A percentile compares a stretch with the other conserved stretches of the same genome.
Evolutionary conservation across 1,139 yeast genomes (phyloP).

Genomic region (Candida sp.): DNA sequence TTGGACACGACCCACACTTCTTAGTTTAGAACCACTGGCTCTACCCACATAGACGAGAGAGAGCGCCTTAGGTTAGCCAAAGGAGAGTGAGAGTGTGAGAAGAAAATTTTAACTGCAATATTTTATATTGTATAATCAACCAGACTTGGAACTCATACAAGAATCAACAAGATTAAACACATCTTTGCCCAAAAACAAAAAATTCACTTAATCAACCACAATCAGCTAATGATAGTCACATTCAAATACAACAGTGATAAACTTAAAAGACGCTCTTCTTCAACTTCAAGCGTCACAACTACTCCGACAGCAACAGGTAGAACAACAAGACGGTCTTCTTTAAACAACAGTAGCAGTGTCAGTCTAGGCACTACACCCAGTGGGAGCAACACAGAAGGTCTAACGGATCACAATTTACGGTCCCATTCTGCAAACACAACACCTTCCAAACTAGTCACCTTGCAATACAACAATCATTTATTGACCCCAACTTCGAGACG

Average conservation of each 20-base stretch:
- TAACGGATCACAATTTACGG: neutral
- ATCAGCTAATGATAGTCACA: slow-evolving; percentile 13
- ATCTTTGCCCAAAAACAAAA: neutral
- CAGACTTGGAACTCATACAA: neutral
- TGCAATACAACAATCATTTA: slow-evolving; percentile 13
- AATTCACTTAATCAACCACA: neutral
- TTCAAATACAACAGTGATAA: slow-evolving; percentile 18
- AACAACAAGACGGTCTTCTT: slow-evolving; percentile 3
- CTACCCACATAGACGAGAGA: neutral
- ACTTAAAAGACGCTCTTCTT: slow-evolving; percentile 1
- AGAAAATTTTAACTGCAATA: slow-evolving; percentile 4
- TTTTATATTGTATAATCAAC: neutral
- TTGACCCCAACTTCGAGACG: neutral
- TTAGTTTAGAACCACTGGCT: neutral
- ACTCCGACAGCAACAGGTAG: slow-evolving; percentile 1
- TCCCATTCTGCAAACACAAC: slow-evolving; percentile 3
- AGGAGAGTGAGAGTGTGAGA: neutral
- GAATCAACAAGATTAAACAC: neutral
- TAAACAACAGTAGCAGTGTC: neutral
- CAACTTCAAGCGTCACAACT: neutral
- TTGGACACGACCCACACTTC: neutral
- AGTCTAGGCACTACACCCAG: neutral
- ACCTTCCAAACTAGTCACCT: slow-evolving; percentile 15
- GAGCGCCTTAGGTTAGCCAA: neutral
- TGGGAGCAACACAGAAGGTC: neutral